Percentiles rank a stretch among this genome's conserved stretches.
Evolutionary conservation across 2,329 filamentous ascomycete genomes (phyloP).

Genomic region (Cladosporium sphaerospermum): DNA sequence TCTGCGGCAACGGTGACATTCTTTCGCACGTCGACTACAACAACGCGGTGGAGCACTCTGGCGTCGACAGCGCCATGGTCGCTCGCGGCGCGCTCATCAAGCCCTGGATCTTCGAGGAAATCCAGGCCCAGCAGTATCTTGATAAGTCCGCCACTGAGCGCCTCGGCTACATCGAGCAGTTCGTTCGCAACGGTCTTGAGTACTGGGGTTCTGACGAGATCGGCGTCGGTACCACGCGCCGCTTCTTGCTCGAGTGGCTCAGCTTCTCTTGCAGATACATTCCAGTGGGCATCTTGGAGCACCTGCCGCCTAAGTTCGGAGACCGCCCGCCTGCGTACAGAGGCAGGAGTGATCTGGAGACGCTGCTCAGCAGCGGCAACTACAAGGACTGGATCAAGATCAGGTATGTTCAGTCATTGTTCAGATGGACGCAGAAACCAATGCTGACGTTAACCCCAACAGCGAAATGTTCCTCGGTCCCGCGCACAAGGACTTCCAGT

Average conservation of each 20-base stretch:
- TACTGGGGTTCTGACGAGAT: conserved; percentile 95
- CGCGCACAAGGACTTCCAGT: conserved; percentile 82
- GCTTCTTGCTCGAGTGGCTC: conserved; percentile 92
- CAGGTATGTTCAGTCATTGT: conserved; percentile 55
- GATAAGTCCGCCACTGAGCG: conserved; percentile 91
- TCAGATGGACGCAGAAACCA: background rate
- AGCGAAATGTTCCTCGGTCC: conserved; percentile 98
- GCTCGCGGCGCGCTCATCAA: conserved; percentile 95
- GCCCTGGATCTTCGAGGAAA: conserved; percentile 98
- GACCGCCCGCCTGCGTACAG: conserved; percentile 80
- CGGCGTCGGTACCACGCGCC: conserved; percentile 80
- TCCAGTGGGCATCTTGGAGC: conserved; percentile 79
- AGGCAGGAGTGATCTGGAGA: conserved; percentile 86
- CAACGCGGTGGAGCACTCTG: conserved; percentile 65
- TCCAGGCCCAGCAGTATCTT: conserved; percentile 82
- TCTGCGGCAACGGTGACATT: conserved; percentile 94
- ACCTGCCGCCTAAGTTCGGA: conserved; percentile 80
- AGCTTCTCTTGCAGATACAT: conserved; percentile 92
- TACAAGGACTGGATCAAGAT: conserved; percentile 99
- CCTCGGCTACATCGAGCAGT: conserved; percentile 78
- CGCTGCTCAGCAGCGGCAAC: conserved; percentile 81
- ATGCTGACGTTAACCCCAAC: conserved; percentile 7
- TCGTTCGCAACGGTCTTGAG: conserved; percentile 82
- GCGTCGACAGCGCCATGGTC: conserved; percentile 93
- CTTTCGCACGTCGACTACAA: conserved; percentile 89